Percentiles rank a stretch among this genome's conserved stretches.
These are phyloP conservation scores for Cryphonectria carpinicola DNA, from an alignment of 2,329 filamentous ascomycete genomes.

Conservation along the genomic window DNA sequence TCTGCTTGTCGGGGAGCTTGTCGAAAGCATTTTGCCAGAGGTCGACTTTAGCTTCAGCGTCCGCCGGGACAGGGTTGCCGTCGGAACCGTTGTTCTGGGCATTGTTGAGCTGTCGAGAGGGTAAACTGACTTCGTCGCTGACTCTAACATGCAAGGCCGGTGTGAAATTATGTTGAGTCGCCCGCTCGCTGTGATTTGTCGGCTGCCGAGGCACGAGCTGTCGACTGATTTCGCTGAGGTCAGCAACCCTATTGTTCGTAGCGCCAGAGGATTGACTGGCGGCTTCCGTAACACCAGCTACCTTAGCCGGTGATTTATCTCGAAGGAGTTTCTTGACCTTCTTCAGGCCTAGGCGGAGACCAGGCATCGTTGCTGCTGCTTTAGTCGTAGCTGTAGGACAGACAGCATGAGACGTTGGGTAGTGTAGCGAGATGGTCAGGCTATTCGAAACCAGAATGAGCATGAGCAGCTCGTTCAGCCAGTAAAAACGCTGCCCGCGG, in stretches of 20 bases:
- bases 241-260: neutral
- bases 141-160: neutral
- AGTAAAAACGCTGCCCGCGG: too few relatives aligned
- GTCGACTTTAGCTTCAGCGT: neutral
- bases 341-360: neutral
- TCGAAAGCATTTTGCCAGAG: conserved; percentile 8
- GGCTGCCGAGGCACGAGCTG: neutral
- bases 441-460: neutral
- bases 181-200: neutral
- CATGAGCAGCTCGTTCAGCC: neutral
- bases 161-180: neutral
- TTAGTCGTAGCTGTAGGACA: neutral
- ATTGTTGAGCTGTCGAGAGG: neutral
- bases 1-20: neutral
- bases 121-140: neutral
- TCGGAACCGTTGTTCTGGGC: neutral
- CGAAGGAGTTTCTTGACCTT: neutral
- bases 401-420: neutral
- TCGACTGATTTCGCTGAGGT: neutral
- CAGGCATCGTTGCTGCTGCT: neutral
- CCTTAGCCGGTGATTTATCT: neutral
- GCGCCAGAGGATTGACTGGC: neutral
- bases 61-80: neutral
- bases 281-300: neutral
- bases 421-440: neutral